Evolutionary conservation across 352 stramenopile genomes (phyloP).

Genomic region (Globisporangium mamillatum): DNA sequence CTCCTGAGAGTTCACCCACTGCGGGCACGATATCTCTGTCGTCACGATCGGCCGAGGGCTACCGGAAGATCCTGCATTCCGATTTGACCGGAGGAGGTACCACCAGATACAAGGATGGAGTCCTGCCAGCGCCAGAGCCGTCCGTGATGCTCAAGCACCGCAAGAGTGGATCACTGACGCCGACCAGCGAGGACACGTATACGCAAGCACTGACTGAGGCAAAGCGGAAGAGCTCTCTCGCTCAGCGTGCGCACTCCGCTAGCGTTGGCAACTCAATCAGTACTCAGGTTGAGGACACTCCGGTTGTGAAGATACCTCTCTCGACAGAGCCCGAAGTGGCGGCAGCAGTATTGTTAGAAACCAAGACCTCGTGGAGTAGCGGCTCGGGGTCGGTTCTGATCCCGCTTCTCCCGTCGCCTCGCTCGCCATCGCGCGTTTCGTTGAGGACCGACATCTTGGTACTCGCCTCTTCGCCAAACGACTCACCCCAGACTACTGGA

Average conservation of each 20-base stretch:
- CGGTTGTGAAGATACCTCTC: not conserved
- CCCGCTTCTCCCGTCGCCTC: not conserved
- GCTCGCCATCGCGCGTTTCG: not conserved
- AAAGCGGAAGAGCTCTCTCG: slow-evolving; percentile 10
- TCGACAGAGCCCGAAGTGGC: not conserved
- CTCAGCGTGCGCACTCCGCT: not conserved
- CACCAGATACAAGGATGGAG: not conserved
- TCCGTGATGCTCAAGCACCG: slow-evolving; percentile 6
- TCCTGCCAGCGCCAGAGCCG: slow-evolving; percentile 1
- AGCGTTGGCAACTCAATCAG: not conserved
- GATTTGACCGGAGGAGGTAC: not conserved
- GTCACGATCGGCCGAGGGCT: not conserved
- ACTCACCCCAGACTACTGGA: not conserved
- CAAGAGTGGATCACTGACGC: slow-evolving; percentile 9
- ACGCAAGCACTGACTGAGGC: slow-evolving; percentile 4
- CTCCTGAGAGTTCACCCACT: not conserved
- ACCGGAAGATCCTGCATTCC: not conserved
- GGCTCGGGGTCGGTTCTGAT: not conserved
- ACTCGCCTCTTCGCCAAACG: not conserved
- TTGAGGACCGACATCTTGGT: not conserved
- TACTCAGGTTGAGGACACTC: not conserved
- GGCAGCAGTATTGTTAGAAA: not conserved
- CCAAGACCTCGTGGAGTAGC: not conserved
- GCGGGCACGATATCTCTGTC: not conserved
- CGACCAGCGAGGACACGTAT: not conserved